Evolutionary conservation across 129 eudicot species (phyloP).

Genomic region (Scalesia atractyloides): DNA sequence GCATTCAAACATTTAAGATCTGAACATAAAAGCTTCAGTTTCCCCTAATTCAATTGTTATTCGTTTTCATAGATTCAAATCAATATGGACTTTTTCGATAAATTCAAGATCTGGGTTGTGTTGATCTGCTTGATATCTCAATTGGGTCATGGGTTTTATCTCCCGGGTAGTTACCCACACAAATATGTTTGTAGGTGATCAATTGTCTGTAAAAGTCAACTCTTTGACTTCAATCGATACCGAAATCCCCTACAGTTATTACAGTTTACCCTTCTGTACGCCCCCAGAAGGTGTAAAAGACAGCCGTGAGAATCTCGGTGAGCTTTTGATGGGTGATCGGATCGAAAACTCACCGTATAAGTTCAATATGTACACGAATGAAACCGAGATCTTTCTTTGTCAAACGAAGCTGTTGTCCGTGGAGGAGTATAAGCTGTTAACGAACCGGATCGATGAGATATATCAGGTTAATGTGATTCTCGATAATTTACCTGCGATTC

Average conservation of each 20-base stretch:
- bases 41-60: background rate
- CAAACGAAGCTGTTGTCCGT: constrained; percentile 56
- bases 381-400: constrained; percentile 57
- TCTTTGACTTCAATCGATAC: constrained; percentile 72
- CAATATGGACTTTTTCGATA: constrained; percentile 31
- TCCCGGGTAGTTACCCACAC: constrained; percentile 59
- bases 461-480: constrained; percentile 73
- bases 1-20: constrained; percentile 16
- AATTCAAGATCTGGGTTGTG: constrained; percentile 33
- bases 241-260: constrained; percentile 67
- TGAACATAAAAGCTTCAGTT: background rate
- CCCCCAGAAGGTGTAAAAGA: constrained; percentile 73
- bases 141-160: constrained; percentile 37
- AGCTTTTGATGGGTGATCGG: constrained; percentile 73
- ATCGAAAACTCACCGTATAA: constrained; percentile 75
- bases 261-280: constrained; percentile 67
- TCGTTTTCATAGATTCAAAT: background rate
- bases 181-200: constrained; percentile 52
- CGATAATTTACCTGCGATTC: constrained; percentile 71
- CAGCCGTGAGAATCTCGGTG: constrained; percentile 70
- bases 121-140: constrained; percentile 35
- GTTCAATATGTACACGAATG: constrained; percentile 64
- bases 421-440: constrained; percentile 60
- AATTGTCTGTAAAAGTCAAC: constrained; percentile 40
- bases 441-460: constrained; percentile 65